Conservation (phyloP, 805 yeast species). For the Clavispora vitiphila region DNA sequence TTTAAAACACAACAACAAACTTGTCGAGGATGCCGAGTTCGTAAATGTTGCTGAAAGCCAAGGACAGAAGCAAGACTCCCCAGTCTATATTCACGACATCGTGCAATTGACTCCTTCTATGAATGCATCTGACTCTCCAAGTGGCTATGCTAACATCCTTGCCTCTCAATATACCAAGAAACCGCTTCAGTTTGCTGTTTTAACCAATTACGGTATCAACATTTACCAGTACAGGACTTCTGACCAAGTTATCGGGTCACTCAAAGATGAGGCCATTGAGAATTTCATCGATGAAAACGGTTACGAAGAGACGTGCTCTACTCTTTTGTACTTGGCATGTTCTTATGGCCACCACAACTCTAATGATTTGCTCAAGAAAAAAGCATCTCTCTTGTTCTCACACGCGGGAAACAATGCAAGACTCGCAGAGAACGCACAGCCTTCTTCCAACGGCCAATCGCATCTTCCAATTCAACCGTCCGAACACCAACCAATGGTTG, state of each 20-base stretch:
- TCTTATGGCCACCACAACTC: conserved; percentile 54
- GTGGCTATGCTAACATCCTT: conserved; percentile 78
- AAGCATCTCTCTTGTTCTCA: conserved; percentile 47
- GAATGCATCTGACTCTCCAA: conserved; percentile 68
- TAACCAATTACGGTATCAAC: conserved; percentile 75
- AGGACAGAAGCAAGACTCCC: conserved; percentile 7
- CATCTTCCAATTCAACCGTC: conserved; percentile 13
- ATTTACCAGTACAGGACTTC: conserved; percentile 77
- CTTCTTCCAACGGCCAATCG: conserved; percentile 14
- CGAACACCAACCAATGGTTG: conserved; percentile 42
- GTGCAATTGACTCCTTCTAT: conserved; percentile 65
- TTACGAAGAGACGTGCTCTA: conserved; percentile 82
- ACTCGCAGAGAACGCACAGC: conserved; percentile 18
- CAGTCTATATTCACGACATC: conserved; percentile 58
- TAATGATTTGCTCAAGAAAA: conserved; percentile 39
- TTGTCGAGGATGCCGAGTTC: conserved; percentile 78
- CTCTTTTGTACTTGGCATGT: conserved; percentile 80
- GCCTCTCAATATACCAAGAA: conserved; percentile 76
- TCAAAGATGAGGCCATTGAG: conserved; percentile 61
- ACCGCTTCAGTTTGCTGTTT: conserved; percentile 70
- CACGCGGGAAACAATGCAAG: conserved; percentile 52
- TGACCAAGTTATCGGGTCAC: conserved; percentile 65
- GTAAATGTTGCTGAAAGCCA: conserved; percentile 26
- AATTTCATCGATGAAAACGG: conserved; percentile 78
- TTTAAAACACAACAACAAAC: conserved; percentile 63